Conservation (phyloP, 257 asterid species). For the Ophiorrhiza pumila region DNA sequence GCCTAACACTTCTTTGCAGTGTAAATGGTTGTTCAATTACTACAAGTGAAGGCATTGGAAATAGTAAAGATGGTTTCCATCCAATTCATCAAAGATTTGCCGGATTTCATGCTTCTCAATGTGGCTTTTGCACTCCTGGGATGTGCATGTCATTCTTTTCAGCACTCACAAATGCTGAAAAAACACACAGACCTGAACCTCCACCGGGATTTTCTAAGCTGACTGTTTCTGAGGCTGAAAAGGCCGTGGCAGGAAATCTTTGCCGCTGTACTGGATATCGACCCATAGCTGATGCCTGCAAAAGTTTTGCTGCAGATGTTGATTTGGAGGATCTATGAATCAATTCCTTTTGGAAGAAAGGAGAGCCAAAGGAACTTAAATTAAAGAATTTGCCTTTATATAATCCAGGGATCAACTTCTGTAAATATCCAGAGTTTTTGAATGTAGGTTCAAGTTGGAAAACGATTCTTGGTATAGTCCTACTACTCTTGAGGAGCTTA, state of each 20-base stretch:
- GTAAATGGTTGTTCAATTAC: conserved; percentile 59
- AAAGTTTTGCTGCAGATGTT: conserved; percentile 55
- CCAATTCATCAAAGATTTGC: conserved; percentile 69
- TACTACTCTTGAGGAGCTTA: conserved; percentile 50
- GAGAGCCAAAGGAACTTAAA: conserved; percentile 36
- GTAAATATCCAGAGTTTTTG: conserved; percentile 36
- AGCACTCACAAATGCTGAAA: conserved; percentile 51
- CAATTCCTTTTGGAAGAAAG: conserved; percentile 57
- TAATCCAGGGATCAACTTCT: conserved; percentile 29
- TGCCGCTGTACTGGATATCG: conserved; percentile 79
- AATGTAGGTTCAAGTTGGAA: conserved; percentile 30
- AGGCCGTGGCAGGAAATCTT: conserved; percentile 56
- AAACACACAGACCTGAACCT: conserved; percentile 29
- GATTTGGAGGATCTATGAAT: conserved; percentile 73
- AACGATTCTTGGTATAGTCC: conserved; percentile 60
- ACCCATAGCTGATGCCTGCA: conserved; percentile 77
- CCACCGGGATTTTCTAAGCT: conserved; percentile 58
- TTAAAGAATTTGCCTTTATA: conserved; percentile 38
- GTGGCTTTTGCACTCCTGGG: conserved; percentile 84
- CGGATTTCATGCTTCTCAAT: conserved; percentile 79
- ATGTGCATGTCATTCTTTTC: conserved; percentile 71
- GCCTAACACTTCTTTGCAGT: conserved; percentile 73
- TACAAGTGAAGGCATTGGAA: conserved; percentile 76
- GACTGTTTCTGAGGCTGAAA: conserved; percentile 63
- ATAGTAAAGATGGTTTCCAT: conserved; percentile 66